Conservation (phyloP, 345 rosid species). For the Eucalyptus lansdowneana region DNA sequence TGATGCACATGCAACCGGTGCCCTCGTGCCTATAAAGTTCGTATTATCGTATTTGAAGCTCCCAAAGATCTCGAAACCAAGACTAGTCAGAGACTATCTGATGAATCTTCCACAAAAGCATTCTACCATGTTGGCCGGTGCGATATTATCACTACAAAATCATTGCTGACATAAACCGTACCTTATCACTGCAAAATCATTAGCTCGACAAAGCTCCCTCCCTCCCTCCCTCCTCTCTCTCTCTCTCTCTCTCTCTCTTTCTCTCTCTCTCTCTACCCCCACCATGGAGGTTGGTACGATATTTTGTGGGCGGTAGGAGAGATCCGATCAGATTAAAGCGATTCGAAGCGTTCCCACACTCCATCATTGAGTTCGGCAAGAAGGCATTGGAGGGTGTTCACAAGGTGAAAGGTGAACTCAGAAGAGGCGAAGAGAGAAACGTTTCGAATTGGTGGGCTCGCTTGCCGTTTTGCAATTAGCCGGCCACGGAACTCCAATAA, state of each 20-base stretch:
- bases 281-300: background rate
- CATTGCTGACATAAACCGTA: background rate
- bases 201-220: background rate
- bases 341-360: background rate
- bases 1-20: too few relatives aligned
- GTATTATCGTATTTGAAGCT: background rate
- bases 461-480: background rate
- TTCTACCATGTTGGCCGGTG: too few relatives aligned
- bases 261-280: background rate
- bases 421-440: background rate
- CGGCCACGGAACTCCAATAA: background rate
- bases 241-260: background rate
- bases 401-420: background rate
- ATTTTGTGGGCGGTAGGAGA: background rate
- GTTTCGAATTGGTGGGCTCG: background rate
- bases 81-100: too few relatives aligned
- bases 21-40: background rate
- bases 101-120: too few relatives aligned
- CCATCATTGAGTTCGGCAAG: background rate
- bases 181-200: background rate
- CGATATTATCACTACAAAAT: too few relatives aligned
- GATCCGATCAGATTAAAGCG: too few relatives aligned
- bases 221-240: background rate
- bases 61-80: background rate
- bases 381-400: background rate